Conservation (phyloP, 495 filamentous ascomycete species). For the Aspergillus funiculosus region DNA sequence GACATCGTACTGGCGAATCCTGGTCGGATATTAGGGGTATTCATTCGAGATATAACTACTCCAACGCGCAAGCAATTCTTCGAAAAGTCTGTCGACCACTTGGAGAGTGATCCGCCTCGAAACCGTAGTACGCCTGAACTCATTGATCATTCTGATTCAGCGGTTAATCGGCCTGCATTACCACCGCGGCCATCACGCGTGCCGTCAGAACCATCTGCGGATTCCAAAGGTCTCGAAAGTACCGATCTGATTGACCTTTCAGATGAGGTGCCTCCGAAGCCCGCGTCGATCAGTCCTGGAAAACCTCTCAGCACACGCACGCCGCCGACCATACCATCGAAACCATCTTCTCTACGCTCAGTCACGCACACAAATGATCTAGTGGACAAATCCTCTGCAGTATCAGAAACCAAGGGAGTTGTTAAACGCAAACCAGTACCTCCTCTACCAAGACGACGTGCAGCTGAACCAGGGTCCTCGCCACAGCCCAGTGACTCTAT, state of each 20-base stretch:
- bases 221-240: conserved; percentile 35
- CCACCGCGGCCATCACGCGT: conserved; percentile 32
- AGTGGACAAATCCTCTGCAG: neutral
- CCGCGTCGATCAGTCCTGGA: too few relatives aligned
- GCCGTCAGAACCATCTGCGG: conserved; percentile 15
- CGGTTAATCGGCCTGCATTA: conserved; percentile 28
- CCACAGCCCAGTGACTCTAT: conserved; percentile 14
- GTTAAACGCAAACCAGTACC: conserved; percentile 42
- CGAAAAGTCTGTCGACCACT: conserved; percentile 55
- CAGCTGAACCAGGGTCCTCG: conserved; percentile 20
- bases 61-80: conserved; percentile 65
- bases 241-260: conserved; percentile 58
- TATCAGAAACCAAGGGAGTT: conserved; percentile 12
- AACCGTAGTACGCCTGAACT: conserved; percentile 29
- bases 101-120: conserved; percentile 19
- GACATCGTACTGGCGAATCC: conserved; percentile 83
- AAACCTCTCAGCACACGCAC: conserved; percentile 21
- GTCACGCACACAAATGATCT: conserved; percentile 20
- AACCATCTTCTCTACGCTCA: conserved; percentile 59
- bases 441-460: conserved; percentile 39
- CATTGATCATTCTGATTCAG: conserved; percentile 24
- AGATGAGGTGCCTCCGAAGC: too few relatives aligned
- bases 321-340: conserved; percentile 58
- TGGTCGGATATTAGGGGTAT: conserved; percentile 73
- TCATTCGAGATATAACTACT: conserved; percentile 92